These are phyloP conservation scores for Colletotrichum brevisporum DNA, from an alignment of 2,329 filamentous ascomycete species.

Conservation along the genomic window DNA sequence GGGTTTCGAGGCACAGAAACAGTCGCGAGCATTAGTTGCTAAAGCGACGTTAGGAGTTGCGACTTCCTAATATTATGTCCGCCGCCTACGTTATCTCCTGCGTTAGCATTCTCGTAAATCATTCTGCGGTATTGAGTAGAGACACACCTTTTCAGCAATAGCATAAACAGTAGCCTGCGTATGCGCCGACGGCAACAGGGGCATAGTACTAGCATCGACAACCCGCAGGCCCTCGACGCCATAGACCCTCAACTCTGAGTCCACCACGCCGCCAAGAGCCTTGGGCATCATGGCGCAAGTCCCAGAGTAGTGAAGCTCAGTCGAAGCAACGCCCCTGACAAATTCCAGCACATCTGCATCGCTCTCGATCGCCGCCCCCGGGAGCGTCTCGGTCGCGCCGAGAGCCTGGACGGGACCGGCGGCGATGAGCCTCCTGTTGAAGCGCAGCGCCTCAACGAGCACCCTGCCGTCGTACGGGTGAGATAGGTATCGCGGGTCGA, in stretches of 20 bases:
- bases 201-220: slow-evolving; percentile 43
- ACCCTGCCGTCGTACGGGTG: slow-evolving; percentile 26
- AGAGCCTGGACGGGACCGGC: slow-evolving; percentile 28
- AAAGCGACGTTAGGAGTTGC: not conserved
- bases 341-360: slow-evolving; percentile 17
- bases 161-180: slow-evolving; percentile 41
- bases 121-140: no score
- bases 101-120: not conserved
- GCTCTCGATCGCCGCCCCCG: slow-evolving; percentile 41
- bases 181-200: slow-evolving; percentile 38
- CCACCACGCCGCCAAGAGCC: slow-evolving; percentile 47
- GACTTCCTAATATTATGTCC: not conserved
- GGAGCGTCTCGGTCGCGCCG: slow-evolving; percentile 37
- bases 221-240: slow-evolving; percentile 43
- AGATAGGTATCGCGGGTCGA: slow-evolving; percentile 33
- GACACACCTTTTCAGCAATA: slow-evolving; percentile 39
- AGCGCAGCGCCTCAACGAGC: slow-evolving; percentile 39
- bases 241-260: slow-evolving; percentile 45
- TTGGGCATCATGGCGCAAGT: slow-evolving; percentile 47
- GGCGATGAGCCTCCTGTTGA: slow-evolving; percentile 12
- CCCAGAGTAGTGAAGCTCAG: slow-evolving; percentile 43
- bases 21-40: not conserved
- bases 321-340: slow-evolving; percentile 11
- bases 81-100: not conserved
- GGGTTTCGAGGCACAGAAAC: not conserved